Evolutionary conservation across 2,329 filamentous ascomycete species (phyloP).

Genomic region (Raffaelea albimanens): DNA sequence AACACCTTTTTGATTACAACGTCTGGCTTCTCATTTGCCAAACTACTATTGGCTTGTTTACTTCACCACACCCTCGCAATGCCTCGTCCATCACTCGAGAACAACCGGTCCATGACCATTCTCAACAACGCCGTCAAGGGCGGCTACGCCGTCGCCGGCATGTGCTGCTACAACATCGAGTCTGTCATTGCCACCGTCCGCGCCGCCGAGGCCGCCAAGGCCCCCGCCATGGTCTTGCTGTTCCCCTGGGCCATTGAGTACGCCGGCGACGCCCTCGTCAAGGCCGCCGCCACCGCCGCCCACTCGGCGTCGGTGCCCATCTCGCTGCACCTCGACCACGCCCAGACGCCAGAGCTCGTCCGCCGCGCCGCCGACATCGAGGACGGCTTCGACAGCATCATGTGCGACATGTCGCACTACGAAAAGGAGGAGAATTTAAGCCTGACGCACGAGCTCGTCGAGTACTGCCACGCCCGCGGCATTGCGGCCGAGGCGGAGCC

Average conservation of each 20-base stretch:
- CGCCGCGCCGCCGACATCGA: constrained; percentile 48
- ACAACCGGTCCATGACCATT: constrained; percentile 45
- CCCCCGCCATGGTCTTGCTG: constrained; percentile 59
- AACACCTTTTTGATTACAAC: too few relatives aligned
- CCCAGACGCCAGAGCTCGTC: constrained; percentile 51
- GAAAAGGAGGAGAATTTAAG: constrained; percentile 57
- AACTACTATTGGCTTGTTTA: too few relatives aligned
- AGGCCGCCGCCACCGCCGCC: constrained; percentile 46
- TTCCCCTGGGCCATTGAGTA: constrained; percentile 65
- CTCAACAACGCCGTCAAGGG: constrained; percentile 44
- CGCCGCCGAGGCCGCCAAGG: constrained; percentile 57
- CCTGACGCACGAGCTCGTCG: constrained; percentile 50
- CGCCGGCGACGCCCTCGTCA: constrained; percentile 42
- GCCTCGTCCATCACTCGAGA: constrained; percentile 26
- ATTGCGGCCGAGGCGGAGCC: constrained; percentile 62
- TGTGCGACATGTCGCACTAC: constrained; percentile 66
- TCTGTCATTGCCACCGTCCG: constrained; percentile 57
- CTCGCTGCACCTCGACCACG: constrained; percentile 58
- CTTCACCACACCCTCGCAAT: constrained; percentile 19
- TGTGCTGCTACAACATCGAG: constrained; percentile 58
- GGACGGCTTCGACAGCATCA: constrained; percentile 59
- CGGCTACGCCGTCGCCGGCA: constrained; percentile 50
- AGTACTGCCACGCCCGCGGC: constrained; percentile 53
- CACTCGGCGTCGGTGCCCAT: constrained; percentile 48
- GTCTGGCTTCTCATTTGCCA: too few relatives aligned